phyloP scores from a whole-genome alignment of 768 basidiomycete species.

The Sporobolomyces pararoseus region DNA sequence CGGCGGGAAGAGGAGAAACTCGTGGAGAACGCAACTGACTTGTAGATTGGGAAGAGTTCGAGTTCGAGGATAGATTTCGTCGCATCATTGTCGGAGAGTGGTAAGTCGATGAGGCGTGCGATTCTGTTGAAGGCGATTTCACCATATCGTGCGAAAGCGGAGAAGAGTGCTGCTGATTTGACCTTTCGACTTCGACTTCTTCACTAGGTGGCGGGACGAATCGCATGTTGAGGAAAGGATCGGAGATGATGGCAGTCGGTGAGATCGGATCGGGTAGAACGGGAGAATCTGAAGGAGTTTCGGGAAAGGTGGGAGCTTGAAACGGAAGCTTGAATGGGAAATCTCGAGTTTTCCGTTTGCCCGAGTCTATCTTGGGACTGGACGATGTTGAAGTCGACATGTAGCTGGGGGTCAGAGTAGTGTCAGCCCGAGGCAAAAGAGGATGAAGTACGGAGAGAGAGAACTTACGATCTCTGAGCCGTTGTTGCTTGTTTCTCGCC shows the following conservation, averaged over 20 bases:
- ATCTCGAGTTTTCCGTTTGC: slow-evolving; percentile 1
- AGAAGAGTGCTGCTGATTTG: neutral
- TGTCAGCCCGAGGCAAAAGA: neutral
- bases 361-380: neutral
- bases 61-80: slow-evolving; percentile 14
- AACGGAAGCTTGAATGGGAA: slow-evolving; percentile 29
- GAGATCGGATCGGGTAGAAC: slow-evolving; percentile 26
- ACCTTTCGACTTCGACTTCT: neutral
- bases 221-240: slow-evolving; percentile 18
- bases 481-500: neutral
- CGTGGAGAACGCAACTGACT: neutral
- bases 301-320: slow-evolving; percentile 6
- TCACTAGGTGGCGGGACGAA: neutral
- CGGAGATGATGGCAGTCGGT: slow-evolving; percentile 18
- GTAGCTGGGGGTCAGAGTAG: neutral
- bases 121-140: slow-evolving; percentile 23
- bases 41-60: neutral
- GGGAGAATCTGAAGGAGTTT: slow-evolving; percentile 7
- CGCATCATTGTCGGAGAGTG: slow-evolving; percentile 28
- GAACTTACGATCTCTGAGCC: neutral
- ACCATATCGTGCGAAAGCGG: neutral
- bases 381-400: neutral
- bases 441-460: neutral
- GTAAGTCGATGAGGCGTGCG: slow-evolving; percentile 19
- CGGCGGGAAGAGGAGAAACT: slow-evolving; percentile 4